phyloP scores from a whole-genome alignment of 139 green algal species.

The Haematococcus sp. region DNA sequence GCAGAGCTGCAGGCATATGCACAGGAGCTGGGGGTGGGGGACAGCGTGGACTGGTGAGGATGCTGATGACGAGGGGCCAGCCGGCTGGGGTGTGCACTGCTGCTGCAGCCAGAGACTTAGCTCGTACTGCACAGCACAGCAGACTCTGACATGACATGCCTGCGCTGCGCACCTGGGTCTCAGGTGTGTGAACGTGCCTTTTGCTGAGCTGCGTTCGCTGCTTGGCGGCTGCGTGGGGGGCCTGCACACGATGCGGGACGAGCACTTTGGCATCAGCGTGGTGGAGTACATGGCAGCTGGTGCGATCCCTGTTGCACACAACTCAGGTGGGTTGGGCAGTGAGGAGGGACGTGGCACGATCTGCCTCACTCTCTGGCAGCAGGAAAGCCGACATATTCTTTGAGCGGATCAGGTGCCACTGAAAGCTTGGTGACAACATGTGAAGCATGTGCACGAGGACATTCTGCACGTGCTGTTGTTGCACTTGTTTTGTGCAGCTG shows the following conservation, averaged over 20 bases:
- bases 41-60: slow-evolving; percentile 7
- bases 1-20: slow-evolving; percentile 47
- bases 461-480: background rate
- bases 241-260: slow-evolving; percentile 96
- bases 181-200: slow-evolving; percentile 67
- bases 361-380: background rate
- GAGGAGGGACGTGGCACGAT: background rate
- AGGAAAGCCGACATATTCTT: background rate
- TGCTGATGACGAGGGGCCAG: background rate
- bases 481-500: slow-evolving; percentile 13
- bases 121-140: too few species aligned
- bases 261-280: slow-evolving; percentile 98
- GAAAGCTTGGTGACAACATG: too few species aligned
- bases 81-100: too few species aligned
- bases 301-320: slow-evolving; percentile 84
- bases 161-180: background rate
- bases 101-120: too few species aligned
- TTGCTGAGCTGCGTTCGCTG: slow-evolving; percentile 62
- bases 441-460: background rate
- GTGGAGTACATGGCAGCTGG: slow-evolving; percentile 98
- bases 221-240: slow-evolving; percentile 82
- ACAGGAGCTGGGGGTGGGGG: slow-evolving; percentile 33
- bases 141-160: background rate
- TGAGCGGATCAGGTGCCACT: too few species aligned
- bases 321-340: slow-evolving; percentile 56